Percentiles rank a stretch among this genome's conserved stretches.
These are phyloP conservation scores for Venturia aucupariae DNA, from an alignment of 2,329 filamentous ascomycete genomes.

Conservation along the genomic window DNA sequence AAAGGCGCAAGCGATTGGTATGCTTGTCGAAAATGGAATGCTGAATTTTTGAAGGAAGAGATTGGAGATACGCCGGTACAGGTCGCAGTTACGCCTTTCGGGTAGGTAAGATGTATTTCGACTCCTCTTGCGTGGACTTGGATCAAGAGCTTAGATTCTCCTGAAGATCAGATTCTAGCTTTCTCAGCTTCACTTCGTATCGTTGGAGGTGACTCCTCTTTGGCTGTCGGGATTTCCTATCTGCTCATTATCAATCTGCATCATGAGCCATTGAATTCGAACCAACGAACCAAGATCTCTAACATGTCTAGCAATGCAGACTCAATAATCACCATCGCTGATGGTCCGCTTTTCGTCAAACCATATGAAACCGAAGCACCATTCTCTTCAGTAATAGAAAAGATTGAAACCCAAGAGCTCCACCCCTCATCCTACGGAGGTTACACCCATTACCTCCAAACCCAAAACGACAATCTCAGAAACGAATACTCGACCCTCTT, in stretches of 20 bases:
- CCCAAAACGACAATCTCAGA: slow-evolving; percentile 55
- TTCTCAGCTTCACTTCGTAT: no score
- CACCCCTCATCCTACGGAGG: not conserved
- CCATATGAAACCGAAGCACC: slow-evolving; percentile 57
- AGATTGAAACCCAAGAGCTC: slow-evolving; percentile 49
- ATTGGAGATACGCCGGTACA: slow-evolving; percentile 54
- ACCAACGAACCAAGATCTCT: not conserved
- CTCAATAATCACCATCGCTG: slow-evolving; percentile 54
- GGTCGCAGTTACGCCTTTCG: slow-evolving; percentile 67
- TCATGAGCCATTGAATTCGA: no score
- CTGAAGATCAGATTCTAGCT: no score
- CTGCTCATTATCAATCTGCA: slow-evolving; percentile 24
- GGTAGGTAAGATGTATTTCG: slow-evolving; percentile 36
- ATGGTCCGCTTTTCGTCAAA: slow-evolving; percentile 52
- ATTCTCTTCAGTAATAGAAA: slow-evolving; percentile 54
- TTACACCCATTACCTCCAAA: not conserved
- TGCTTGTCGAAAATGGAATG: slow-evolving; percentile 54
- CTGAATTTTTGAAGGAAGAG: slow-evolving; percentile 45
- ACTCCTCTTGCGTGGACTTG: not conserved
- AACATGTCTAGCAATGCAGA: slow-evolving; percentile 42
- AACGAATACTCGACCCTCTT: slow-evolving; percentile 60
- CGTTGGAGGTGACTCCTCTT: slow-evolving; percentile 16
- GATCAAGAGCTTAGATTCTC: not conserved
- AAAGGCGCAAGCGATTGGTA: slow-evolving; percentile 54
- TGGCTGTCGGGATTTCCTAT: slow-evolving; percentile 15